Conservation (phyloP, 805 yeast species). For the Metschnikowia santaceciliae region DNA sequence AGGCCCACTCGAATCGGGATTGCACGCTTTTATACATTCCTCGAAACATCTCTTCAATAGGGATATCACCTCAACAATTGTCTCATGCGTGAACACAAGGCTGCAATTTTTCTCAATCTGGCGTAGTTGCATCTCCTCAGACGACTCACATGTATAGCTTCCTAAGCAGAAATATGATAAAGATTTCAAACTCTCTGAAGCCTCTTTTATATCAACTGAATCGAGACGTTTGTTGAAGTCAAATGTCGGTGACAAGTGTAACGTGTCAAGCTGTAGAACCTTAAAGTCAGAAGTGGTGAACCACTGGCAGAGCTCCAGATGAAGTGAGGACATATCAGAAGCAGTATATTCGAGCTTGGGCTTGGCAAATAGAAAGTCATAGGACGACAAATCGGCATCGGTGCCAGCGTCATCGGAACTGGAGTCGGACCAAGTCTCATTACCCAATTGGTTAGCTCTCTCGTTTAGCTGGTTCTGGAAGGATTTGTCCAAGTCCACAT, state of each 20-base stretch:
- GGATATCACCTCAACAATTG: constrained; percentile 9
- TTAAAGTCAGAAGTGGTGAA: constrained; percentile 31
- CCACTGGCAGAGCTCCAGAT: constrained; percentile 37
- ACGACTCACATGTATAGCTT: neutral
- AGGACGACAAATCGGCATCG: constrained; percentile 5
- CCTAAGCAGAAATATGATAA: constrained; percentile 15
- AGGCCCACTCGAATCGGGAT: neutral
- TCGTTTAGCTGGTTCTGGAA: constrained; percentile 41
- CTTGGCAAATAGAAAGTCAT: constrained; percentile 30
- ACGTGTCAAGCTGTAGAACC: constrained; percentile 3
- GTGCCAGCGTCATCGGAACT: constrained; percentile 6
- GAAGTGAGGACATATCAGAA: constrained; percentile 24
- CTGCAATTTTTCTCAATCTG: constrained; percentile 10
- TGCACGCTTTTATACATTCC: constrained; percentile 3
- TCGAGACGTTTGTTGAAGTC: neutral
- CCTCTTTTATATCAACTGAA: neutral
- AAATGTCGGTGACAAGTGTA: neutral
- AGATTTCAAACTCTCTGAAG: neutral
- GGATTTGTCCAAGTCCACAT: constrained; percentile 35
- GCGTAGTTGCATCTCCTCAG: constrained; percentile 9
- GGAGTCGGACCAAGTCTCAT: constrained; percentile 11
- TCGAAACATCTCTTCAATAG: constrained; percentile 8
- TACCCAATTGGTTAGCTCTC: constrained; percentile 36
- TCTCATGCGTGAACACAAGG: constrained; percentile 20
- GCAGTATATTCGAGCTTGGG: constrained; percentile 30